Conservation (phyloP, 164 flowering plant genomes). For the Protea cynaroides region DNA sequence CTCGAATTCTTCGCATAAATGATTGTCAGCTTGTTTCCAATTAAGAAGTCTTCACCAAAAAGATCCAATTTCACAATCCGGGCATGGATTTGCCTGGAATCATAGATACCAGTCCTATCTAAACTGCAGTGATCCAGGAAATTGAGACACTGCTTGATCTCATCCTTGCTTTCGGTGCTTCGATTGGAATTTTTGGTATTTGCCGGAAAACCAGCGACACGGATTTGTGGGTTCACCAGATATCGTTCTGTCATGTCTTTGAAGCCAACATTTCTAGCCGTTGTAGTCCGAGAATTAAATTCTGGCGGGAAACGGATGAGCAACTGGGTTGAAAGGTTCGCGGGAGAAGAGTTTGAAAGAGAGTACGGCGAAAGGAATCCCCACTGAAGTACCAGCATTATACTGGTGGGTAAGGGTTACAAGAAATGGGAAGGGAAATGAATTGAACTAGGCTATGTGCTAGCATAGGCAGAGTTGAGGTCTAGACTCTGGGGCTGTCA, state of each 20-base stretch:
- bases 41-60: constrained; percentile 7
- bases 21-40: constrained; percentile 25
- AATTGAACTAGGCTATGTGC: no score
- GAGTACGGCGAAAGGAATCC: constrained; percentile 9
- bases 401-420: no score
- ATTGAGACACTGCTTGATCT: constrained; percentile 16
- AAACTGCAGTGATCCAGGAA: constrained; percentile 6
- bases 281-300: constrained; percentile 18
- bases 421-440: no score
- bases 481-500: no score
- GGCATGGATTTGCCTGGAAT: constrained; percentile 32
- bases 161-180: constrained; percentile 6
- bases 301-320: constrained; percentile 13
- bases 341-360: constrained; percentile 9
- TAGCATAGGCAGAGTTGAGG: no score
- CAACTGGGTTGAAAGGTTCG: constrained; percentile 3
- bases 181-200: background rate
- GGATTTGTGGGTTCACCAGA: constrained; percentile 11
- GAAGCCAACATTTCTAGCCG: constrained; percentile 12
- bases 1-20: constrained; percentile 18
- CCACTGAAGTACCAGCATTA: constrained; percentile 13
- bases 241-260: background rate
- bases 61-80: constrained; percentile 27
- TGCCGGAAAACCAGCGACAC: background rate
- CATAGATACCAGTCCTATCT: constrained; percentile 5